Conservation (phyloP, 768 basidiomycete species). For the Auricularia sp. region DNA sequence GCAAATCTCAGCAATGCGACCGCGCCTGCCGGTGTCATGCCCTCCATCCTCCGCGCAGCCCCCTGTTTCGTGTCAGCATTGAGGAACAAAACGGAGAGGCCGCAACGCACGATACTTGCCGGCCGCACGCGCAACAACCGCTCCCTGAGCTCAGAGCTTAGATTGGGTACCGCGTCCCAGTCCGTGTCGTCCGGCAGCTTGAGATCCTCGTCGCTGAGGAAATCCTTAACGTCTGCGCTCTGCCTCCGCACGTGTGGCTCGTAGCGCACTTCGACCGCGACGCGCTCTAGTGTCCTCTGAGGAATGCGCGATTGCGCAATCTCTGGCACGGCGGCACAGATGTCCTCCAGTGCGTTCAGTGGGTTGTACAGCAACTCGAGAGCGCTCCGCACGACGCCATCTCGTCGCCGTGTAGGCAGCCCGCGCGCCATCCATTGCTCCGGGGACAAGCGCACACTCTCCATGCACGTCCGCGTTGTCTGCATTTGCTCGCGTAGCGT, state of each 20-base stretch:
- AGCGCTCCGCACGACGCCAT: conserved; percentile 51
- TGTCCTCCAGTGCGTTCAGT: conserved; percentile 31
- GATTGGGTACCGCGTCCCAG: conserved; percentile 51
- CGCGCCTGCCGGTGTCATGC: conserved; percentile 78
- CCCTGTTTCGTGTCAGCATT: conserved; percentile 39
- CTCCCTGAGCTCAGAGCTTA: conserved; percentile 71
- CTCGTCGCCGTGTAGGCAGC: conserved; percentile 10
- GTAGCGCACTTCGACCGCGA: conserved; percentile 42
- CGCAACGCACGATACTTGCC: conserved; percentile 47
- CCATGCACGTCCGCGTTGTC: conserved; percentile 26
- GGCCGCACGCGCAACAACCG: conserved; percentile 52
- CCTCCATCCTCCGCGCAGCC: conserved; percentile 88
- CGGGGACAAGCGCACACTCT: conserved; percentile 28
- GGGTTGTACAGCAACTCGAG: conserved; percentile 64
- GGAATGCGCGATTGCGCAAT: neutral
- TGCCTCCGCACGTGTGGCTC: conserved; percentile 58
- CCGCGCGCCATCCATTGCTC: conserved; percentile 23
- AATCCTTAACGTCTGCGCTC: conserved; percentile 61
- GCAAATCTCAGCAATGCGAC: conserved; percentile 60
- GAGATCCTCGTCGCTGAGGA: conserved; percentile 68
- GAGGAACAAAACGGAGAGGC: neutral
- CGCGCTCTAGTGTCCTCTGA: neutral
- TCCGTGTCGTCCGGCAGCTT: conserved; percentile 60
- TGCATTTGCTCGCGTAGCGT: conserved; percentile 25
- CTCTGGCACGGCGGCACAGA: neutral